Percentiles rank a stretch among this genome's conserved stretches.
phyloP scores from a whole-genome alignment of 352 stramenopile species.

The Globisporangium spiculum region DNA sequence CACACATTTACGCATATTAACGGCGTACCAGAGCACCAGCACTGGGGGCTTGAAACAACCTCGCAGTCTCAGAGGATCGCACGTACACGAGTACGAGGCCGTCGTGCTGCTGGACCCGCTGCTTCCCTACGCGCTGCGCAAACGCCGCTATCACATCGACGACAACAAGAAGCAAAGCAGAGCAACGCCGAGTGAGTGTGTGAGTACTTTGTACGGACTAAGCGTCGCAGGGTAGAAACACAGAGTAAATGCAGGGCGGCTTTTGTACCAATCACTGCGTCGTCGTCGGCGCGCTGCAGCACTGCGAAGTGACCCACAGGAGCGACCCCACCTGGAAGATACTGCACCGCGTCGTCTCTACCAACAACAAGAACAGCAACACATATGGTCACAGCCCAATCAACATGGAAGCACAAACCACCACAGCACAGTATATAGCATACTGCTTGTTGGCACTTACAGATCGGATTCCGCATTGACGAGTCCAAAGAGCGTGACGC shows the following conservation, averaged over 20 bases:
- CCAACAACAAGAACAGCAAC: background rate
- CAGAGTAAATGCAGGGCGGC: background rate
- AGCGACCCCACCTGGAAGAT: conserved; percentile 11
- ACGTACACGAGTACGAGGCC: conserved; percentile 25
- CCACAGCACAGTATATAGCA: no score
- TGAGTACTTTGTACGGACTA: background rate
- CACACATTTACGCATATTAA: background rate
- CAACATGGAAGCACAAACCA: no score
- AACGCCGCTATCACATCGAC: background rate
- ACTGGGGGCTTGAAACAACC: conserved; percentile 11
- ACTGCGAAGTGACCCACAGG: conserved; percentile 12
- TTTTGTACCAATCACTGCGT: conserved; percentile 5
- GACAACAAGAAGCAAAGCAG: background rate
- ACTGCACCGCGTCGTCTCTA: conserved; percentile 4
- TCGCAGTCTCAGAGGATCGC: conserved; percentile 16
- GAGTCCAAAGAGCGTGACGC: conserved; percentile 12
- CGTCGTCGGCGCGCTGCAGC: conserved; percentile 10
- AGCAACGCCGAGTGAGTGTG: background rate
- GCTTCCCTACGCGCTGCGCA: conserved; percentile 4
- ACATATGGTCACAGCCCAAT: background rate
- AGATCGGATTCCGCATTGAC: conserved; percentile 7
- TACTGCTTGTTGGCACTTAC: conserved; percentile 7
- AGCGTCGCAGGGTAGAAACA: background rate
- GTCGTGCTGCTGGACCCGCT: background rate
- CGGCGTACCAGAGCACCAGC: background rate